Conservation (phyloP, 1,284 basidiomycete species). For the Blastosporella zonata region DNA sequence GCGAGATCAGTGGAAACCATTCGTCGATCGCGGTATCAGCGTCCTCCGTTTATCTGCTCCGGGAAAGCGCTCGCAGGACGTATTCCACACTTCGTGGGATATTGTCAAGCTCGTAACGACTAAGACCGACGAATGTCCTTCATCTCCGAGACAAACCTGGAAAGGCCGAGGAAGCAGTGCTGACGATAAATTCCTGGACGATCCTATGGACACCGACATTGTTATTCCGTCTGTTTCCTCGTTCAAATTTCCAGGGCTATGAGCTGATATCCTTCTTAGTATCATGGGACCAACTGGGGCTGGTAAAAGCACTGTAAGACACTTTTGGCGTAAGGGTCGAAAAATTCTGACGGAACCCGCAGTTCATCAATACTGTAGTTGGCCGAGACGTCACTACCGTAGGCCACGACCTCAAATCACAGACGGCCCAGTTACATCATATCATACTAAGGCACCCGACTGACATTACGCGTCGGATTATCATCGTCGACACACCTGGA, state of each 20-base stretch:
- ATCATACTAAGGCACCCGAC: conserved; percentile 10
- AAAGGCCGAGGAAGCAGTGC: neutral
- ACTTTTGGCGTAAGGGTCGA: neutral
- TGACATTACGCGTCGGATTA: conserved; percentile 14
- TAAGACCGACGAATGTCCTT: neutral
- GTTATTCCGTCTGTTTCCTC: neutral
- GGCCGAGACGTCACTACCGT: neutral
- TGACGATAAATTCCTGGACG: conserved; percentile 11
- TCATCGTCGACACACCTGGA: conserved; percentile 26
- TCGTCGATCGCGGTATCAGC: conserved; percentile 16
- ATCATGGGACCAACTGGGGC: conserved; percentile 12
- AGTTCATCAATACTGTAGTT: neutral
- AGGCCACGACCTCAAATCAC: neutral
- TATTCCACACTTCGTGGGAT: neutral
- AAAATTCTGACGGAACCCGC: conserved; percentile 8
- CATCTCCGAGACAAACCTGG: conserved; percentile 4
- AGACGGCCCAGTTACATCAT: conserved; percentile 13
- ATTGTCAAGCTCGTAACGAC: neutral
- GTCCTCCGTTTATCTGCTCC: conserved; percentile 10
- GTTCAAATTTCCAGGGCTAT: too few species aligned
- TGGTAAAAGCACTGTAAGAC: conserved; percentile 11
- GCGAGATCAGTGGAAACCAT: conserved; percentile 17
- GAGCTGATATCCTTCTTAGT: neutral
- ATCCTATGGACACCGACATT: neutral
- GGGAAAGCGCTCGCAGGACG: neutral